Evolutionary conservation across 495 filamentous ascomycete genomes (phyloP), one percentile per base, ranked within the genome.

Genomic region (Sordaria brevicollis): DNA sequence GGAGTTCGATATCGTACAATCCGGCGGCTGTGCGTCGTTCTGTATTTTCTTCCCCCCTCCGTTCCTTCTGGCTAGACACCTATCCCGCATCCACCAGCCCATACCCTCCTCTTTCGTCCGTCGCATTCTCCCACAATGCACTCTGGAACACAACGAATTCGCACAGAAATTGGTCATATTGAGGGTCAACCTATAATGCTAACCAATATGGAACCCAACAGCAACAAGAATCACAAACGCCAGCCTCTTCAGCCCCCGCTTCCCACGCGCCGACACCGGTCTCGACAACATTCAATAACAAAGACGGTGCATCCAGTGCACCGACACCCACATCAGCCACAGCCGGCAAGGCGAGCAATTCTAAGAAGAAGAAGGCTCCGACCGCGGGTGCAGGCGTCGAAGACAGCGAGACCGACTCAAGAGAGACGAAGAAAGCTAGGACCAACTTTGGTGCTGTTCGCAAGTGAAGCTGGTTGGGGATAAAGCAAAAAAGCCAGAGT

Each of bases 1-100:
- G 84, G 71, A 88, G 86, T n/a, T 88, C 86, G 13, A 77, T 88
- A n/a, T 86, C 83, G 7, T 87, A 84, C 49, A 86, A 85, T 39
- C 69, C 80, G 11, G 81, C 80, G 17, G 77, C 79, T 43, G 83
- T 85, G 49, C 49, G 49, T 62, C 49, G 49, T 62, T 62, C 74
- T 19, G 83, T 74, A 11, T 38, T 49, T 9, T 31, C 67, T 33
- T 34, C 62, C 10, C 36, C 29, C 43, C 2, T 43, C n/a, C n/a
- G n/a, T 31, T n/a, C 65, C 36, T 34, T 31, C n/a, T 7, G 7
- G 15, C 49, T 15, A 65, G 49, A 15, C 31, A n/a, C 17, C 10
- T 68, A n/a, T 62, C 29, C 25, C n/a, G n/a, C n/a, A 25, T n/a
- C n/a, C 29, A 29, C 15, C 65, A 68, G 25, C 17, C n/a, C 65